phyloP scores from a whole-genome alignment of 345 rosid species.

The Triadica sebifera region DNA sequence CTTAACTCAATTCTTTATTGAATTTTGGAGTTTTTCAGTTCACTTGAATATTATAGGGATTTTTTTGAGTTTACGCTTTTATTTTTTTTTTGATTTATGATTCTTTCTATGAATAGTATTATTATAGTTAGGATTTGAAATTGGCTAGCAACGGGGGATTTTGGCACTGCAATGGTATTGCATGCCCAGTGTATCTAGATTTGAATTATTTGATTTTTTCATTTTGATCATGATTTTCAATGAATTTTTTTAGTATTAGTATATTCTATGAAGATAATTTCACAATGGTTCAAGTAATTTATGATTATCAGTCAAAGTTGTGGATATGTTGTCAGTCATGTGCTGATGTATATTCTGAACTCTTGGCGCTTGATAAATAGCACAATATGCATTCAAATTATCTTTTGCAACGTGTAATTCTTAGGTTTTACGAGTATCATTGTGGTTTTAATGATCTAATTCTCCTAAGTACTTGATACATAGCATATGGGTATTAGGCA shows the following conservation, averaged over 20 bases:
- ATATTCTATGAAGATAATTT: neutral
- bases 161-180: neutral
- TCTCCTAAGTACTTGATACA: neutral
- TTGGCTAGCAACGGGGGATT: neutral
- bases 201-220: neutral
- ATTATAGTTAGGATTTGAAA: neutral
- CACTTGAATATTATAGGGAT: neutral
- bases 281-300: neutral
- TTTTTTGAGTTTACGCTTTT: neutral
- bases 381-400: neutral
- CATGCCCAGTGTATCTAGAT: neutral
- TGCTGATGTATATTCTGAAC: no score
- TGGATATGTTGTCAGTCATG: neutral
- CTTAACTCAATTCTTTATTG: neutral
- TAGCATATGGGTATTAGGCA: neutral
- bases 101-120: constrained; percentile 11
- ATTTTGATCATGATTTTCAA: neutral
- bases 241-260: neutral
- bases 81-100: neutral
- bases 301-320: neutral
- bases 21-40: neutral
- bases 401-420: neutral
- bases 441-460: neutral
- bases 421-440: neutral
- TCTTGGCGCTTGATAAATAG: neutral